A percentile compares a stretch with the other conserved stretches of the same genome.
Evolutionary conservation across 306 rosid species (phyloP).

Genomic region (Lathyrus tuberosus): DNA sequence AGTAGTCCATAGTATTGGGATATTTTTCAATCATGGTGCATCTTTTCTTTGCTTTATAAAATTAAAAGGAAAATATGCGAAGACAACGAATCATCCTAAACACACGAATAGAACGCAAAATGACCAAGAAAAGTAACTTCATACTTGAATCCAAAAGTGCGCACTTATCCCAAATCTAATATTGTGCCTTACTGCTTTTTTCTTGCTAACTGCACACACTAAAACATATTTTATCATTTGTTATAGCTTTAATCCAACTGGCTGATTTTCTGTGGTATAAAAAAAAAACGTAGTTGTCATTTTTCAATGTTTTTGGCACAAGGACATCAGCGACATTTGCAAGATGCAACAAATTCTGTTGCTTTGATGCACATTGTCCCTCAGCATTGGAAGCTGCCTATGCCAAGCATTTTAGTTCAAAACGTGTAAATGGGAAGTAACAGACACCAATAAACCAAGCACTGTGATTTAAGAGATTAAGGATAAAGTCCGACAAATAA

Average conservation of each 20-base stretch:
- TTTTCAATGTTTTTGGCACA: conserved; percentile 5
- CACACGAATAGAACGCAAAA: neutral
- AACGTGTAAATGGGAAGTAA: neutral
- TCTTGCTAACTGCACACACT: neutral
- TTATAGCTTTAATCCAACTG: neutral
- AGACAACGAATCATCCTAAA: neutral
- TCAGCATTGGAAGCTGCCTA: neutral
- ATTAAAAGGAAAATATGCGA: conserved; percentile 23
- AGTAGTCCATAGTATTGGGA: conserved; percentile 3
- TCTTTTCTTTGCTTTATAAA: neutral
- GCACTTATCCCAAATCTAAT: too few relatives aligned
- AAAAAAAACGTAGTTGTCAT: neutral
- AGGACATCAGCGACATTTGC: neutral
- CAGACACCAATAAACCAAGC: neutral
- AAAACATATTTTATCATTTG: neutral
- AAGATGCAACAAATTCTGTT: conserved; percentile 2
- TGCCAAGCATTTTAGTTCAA: neutral
- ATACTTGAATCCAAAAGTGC: too few relatives aligned
- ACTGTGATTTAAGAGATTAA: neutral
- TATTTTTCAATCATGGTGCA: neutral
- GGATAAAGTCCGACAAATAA: neutral
- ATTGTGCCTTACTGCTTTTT: neutral
- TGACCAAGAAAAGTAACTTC: neutral
- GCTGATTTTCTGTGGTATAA: neutral
- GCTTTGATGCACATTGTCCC: neutral